Evolutionary conservation across 768 basidiomycete species (phyloP).

Genomic region (Royoungia palumana): DNA sequence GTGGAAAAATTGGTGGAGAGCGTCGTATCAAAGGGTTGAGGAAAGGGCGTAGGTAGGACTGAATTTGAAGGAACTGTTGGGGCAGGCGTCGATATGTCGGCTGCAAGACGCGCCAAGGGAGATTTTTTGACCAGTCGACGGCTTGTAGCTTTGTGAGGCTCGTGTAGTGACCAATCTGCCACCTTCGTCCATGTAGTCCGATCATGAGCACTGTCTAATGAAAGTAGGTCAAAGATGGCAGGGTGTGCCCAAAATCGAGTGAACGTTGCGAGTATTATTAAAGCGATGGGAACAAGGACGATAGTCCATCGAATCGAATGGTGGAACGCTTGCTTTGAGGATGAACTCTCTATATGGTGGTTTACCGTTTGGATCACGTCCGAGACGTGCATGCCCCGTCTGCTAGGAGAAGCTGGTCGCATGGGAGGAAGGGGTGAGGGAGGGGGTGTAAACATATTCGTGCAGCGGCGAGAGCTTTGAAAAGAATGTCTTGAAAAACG

Average conservation of each 20-base stretch:
- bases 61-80: slow-evolving; percentile 36
- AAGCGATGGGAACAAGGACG: slow-evolving; percentile 51
- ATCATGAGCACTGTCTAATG: slow-evolving; percentile 23
- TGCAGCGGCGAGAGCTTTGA: slow-evolving; percentile 1
- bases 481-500: slow-evolving; percentile 32
- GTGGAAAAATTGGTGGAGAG: slow-evolving; percentile 67
- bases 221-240: slow-evolving; percentile 42
- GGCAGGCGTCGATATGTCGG: slow-evolving; percentile 15
- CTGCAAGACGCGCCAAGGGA: neutral
- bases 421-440: slow-evolving; percentile 37
- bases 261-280: slow-evolving; percentile 52
- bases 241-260: slow-evolving; percentile 52
- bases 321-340: slow-evolving; percentile 38
- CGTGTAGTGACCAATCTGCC: slow-evolving; percentile 41
- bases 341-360: neutral
- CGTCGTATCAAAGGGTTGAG: slow-evolving; percentile 66
- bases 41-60: slow-evolving; percentile 69
- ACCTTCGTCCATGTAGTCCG: slow-evolving; percentile 31
- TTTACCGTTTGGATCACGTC: slow-evolving; percentile 3
- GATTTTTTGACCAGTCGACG: slow-evolving; percentile 10
- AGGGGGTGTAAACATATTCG: slow-evolving; percentile 41
- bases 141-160: slow-evolving; percentile 33
- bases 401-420: slow-evolving; percentile 5
- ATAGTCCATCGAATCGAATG: slow-evolving; percentile 45
- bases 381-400: neutral